Conservation (phyloP, 2,329 filamentous ascomycete species). For the Fusarium denticulatum region DNA sequence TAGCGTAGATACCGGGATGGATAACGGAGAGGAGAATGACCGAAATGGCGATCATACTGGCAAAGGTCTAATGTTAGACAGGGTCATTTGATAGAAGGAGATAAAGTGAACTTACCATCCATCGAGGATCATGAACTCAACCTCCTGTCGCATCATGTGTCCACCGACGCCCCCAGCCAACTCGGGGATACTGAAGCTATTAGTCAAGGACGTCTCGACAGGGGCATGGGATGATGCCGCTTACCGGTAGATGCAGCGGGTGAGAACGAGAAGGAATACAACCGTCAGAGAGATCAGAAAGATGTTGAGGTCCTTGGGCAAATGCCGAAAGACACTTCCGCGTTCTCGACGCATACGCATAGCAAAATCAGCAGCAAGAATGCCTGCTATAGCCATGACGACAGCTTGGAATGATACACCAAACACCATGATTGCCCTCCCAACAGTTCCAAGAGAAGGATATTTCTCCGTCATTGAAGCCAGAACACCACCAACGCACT, state of each 20-base stretch:
- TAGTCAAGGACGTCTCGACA: fast-evolving
- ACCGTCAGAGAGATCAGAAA: neutral
- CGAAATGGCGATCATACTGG: neutral
- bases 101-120: neutral
- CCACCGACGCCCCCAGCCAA: neutral
- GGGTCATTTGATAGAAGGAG: fast-evolving
- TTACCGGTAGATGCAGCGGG: neutral
- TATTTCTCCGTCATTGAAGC: neutral
- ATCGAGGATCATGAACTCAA: neutral
- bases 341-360: neutral
- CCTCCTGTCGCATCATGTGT: neutral
- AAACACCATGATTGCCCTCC: neutral
- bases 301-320: neutral
- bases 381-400: neutral
- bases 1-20: neutral
- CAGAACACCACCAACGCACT: neutral
- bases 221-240: fast-evolving
- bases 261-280: neutral
- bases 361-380: neutral
- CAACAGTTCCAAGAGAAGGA: neutral
- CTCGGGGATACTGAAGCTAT: neutral
- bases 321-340: neutral
- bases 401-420: neutral
- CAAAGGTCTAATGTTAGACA: fast-evolving
- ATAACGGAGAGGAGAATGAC: neutral